phyloP scores from a whole-genome alignment of 108 stramenopile genomes.

The Fistulifera pelliculosa region DNA sequence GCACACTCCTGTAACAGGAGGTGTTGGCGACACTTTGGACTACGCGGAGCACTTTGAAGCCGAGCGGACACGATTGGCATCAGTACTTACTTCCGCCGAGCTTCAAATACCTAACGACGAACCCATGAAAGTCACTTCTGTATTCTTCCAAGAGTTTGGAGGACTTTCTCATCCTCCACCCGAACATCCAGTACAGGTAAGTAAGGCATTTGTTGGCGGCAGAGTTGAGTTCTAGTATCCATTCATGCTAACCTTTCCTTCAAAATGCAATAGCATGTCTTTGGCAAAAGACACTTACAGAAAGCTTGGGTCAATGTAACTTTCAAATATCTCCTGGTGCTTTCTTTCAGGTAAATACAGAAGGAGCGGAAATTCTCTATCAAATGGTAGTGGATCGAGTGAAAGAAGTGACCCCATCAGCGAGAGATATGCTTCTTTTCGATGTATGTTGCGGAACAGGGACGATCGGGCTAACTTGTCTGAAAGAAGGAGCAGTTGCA shows the following conservation, averaged over 20 bases:
- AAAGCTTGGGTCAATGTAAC: slow-evolving; percentile 61
- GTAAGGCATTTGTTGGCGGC: slow-evolving; percentile 1
- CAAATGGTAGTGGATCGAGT: slow-evolving; percentile 61
- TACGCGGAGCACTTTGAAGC: slow-evolving; percentile 32
- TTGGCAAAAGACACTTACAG: slow-evolving; percentile 61
- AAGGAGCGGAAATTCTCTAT: slow-evolving; percentile 80
- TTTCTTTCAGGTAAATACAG: slow-evolving; percentile 93
- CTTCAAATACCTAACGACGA: slow-evolving; percentile 13
- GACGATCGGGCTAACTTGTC: slow-evolving; percentile 80
- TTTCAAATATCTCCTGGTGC: slow-evolving; percentile 90
- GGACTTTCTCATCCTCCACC: slow-evolving; percentile 65
- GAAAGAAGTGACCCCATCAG: slow-evolving; percentile 32
- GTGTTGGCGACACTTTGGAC: slow-evolving; percentile 34
- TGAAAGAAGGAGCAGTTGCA: slow-evolving; percentile 61
- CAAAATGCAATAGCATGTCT: slow-evolving; percentile 34
- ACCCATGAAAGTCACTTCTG: slow-evolving; percentile 46
- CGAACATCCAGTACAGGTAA: slow-evolving; percentile 66
- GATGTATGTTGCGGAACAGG: slow-evolving; percentile 97
- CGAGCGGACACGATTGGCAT: slow-evolving; percentile 46
- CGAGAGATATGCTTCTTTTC: slow-evolving; percentile 40
- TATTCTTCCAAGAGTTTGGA: slow-evolving; percentile 79
- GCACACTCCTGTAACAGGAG: slow-evolving; percentile 56
- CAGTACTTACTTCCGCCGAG: slow-evolving; percentile 25
- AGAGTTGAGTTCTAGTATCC: background rate
- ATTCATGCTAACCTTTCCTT: no score